Evolutionary conservation across 2,329 filamentous ascomycete species (phyloP).

Genomic region (Botrytis porri): DNA sequence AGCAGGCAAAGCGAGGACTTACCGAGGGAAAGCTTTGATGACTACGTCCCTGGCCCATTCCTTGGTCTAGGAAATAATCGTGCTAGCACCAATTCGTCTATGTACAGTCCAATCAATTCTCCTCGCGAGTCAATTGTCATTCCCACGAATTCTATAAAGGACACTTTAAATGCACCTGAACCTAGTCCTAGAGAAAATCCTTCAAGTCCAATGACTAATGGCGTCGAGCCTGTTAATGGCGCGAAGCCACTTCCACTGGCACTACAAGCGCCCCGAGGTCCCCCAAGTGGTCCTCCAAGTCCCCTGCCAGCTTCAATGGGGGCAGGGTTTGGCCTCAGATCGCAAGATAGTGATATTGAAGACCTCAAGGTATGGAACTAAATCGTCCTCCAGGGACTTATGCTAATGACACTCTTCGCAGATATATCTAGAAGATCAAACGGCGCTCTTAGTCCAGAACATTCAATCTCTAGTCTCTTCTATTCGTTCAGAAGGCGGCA

Average conservation of each 20-base stretch:
- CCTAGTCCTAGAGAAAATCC: neutral
- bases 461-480: conserved; percentile 78
- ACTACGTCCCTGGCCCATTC: conserved; percentile 47
- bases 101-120: conserved; percentile 71
- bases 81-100: conserved; percentile 65
- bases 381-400: neutral
- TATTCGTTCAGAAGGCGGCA: conserved; percentile 62
- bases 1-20: neutral
- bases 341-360: conserved; percentile 50
- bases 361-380: conserved; percentile 54
- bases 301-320: conserved; percentile 35
- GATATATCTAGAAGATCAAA: conserved; percentile 81
- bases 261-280: conserved; percentile 14
- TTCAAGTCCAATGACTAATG: conserved; percentile 9
- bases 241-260: conserved; percentile 26
- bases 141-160: neutral
- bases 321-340: conserved; percentile 43
- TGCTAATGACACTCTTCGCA: conserved; percentile 39
- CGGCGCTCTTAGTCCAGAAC: conserved; percentile 71
- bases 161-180: neutral
- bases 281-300: conserved; percentile 16
- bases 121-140: conserved; percentile 54
- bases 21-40: conserved; percentile 4
- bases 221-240: conserved; percentile 31
- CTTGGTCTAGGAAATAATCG: conserved; percentile 55